A percentile compares a stretch with the other conserved stretches of the same genome.
Conservation (phyloP, 495 filamentous ascomycete species). For the Penicillium paxilli region DNA sequence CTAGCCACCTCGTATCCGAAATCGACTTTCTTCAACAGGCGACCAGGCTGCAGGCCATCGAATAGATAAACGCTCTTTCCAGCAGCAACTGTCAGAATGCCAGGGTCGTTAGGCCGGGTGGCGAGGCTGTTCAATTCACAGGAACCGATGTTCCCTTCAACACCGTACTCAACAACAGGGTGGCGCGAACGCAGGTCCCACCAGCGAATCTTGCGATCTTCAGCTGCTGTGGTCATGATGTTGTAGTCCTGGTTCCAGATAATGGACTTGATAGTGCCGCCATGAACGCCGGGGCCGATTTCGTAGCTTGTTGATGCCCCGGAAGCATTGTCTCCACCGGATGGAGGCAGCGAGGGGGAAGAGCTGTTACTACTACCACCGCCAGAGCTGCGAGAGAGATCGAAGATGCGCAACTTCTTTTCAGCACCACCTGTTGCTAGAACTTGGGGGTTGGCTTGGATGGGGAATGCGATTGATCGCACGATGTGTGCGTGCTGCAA, state of each 20-base stretch:
- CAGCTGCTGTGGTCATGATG: conserved; percentile 81
- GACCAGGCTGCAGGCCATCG: conserved; percentile 67
- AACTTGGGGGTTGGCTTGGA: conserved; percentile 67
- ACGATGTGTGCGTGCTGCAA: conserved; percentile 93
- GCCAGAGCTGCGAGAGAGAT: conserved; percentile 55
- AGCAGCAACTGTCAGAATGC: conserved; percentile 59
- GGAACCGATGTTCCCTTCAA: conserved; percentile 83
- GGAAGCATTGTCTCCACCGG: conserved; percentile 31
- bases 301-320: conserved; percentile 65
- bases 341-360: conserved; percentile 35
- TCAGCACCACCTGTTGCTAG: conserved; percentile 93
- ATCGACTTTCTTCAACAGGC: conserved; percentile 73
- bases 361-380: conserved; percentile 37
- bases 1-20: conserved; percentile 83
- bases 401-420: conserved; percentile 95
- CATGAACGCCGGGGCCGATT: conserved; percentile 80
- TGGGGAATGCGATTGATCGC: conserved; percentile 85
- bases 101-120: conserved; percentile 39
- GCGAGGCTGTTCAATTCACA: conserved; percentile 76
- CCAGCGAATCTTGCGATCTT: conserved; percentile 91
- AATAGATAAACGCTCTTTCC: conserved; percentile 94
- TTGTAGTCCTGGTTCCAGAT: conserved; percentile 89
- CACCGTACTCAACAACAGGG: conserved; percentile 66
- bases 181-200: conserved; percentile 80
- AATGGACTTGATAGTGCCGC: conserved; percentile 88